A percentile compares a stretch with the other conserved stretches of the same genome.
These are phyloP conservation scores for Alternaria solani DNA, from an alignment of 2,329 filamentous ascomycete genomes.

Conservation along the genomic window DNA sequence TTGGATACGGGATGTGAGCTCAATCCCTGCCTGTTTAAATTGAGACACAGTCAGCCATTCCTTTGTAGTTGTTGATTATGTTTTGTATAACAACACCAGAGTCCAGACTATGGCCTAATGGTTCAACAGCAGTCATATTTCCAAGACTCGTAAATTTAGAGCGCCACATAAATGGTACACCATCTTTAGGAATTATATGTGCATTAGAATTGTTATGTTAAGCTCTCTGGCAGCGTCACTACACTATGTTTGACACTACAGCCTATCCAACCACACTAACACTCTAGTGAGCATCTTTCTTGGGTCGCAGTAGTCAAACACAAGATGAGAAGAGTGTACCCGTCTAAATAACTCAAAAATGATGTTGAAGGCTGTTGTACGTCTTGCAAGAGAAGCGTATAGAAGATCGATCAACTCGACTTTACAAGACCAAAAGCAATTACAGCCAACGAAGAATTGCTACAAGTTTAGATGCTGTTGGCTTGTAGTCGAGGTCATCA, in stretches of 20 bases:
- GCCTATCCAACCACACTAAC: not conserved
- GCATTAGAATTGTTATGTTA: not conserved
- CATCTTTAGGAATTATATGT: not conserved
- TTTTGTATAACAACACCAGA: not conserved
- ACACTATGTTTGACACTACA: not conserved
- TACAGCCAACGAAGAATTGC: too few species aligned
- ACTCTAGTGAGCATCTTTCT: not conserved
- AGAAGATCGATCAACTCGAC: accelerated
- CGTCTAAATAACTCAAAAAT: too few species aligned
- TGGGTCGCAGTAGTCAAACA: accelerated
- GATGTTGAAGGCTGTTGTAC: not conserved
- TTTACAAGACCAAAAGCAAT: not conserved
- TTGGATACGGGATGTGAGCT: too few species aligned
- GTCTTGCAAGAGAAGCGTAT: not conserved
- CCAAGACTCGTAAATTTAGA: accelerated
- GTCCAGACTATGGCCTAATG: not conserved
- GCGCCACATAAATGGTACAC: not conserved
- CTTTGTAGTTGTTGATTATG: not conserved
- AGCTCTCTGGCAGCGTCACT: too few species aligned
- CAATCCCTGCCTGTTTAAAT: accelerated
- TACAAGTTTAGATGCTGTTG: accelerated
- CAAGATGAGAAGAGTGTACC: not conserved
- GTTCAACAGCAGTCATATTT: accelerated
- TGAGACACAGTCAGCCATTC: not conserved
- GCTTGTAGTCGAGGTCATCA: not conserved